These are phyloP conservation scores for Trichosporon ovoides DNA, from an alignment of 1,284 basidiomycete genomes.

Conservation along the genomic window DNA sequence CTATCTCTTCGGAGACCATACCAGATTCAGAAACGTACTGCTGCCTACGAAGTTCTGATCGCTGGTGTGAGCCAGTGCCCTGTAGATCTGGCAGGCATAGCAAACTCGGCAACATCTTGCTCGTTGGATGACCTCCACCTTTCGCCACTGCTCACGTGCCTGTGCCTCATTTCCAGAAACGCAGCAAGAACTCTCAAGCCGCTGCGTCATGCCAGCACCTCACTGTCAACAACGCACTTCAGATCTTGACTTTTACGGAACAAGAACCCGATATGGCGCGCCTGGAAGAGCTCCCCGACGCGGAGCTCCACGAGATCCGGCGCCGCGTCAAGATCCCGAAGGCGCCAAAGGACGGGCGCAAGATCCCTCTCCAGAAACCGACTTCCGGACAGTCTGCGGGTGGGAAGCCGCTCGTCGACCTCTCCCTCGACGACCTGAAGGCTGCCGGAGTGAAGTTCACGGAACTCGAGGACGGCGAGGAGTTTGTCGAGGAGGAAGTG, in stretches of 20 bases:
- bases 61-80: too few species aligned
- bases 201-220: neutral
- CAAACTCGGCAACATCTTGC: too few species aligned
- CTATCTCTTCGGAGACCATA: too few species aligned
- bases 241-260: too few species aligned
- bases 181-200: too few species aligned
- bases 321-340: neutral
- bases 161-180: too few species aligned
- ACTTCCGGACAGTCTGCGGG: neutral
- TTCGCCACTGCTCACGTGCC: too few species aligned
- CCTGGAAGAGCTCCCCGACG: neutral
- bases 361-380: neutral
- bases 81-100: too few species aligned
- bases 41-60: too few species aligned
- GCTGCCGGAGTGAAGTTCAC: slow-evolving; percentile 20
- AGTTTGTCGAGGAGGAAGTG: neutral
- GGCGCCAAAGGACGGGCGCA: neutral
- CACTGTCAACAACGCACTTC: neutral
- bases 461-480: slow-evolving; percentile 2
- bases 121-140: too few species aligned
- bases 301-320: neutral
- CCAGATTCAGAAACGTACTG: too few species aligned
- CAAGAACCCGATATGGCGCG: neutral
- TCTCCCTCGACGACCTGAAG: slow-evolving; percentile 14
- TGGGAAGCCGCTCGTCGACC: slow-evolving; percentile 18